Evolutionary conservation across 1,284 basidiomycete genomes (phyloP), one percentile per base, ranked within the genome.

Genomic region (Moniliella sp.): DNA sequence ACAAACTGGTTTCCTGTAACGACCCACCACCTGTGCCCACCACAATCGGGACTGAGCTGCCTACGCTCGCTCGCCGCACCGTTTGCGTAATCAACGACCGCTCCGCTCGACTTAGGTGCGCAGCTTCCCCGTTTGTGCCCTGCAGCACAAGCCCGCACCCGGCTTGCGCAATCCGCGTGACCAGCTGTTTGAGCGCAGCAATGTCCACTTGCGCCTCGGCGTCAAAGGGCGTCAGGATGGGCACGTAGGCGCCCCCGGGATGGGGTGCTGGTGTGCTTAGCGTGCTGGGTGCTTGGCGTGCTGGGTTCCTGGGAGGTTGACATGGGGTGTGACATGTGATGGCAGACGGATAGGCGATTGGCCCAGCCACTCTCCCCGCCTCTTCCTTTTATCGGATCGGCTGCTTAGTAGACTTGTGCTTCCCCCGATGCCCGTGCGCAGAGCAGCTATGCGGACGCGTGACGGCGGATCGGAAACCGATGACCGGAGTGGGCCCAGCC

Each of bases 1-100:
- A 65, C 39, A 73, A 66, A 26, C 83, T 66, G 14, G 79, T 80
- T 50, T 78, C 78, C 33, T 77, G 70, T 11, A 79, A 80, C 57
- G 76, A 78, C 25, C 73, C 77, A n/a, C 18, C 70, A 18, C 82
- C 81, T 2, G 79, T 78, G 19, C 82, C 82, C 36, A 73, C 75
- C 45, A 84, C 74, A 37, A 82, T 66, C 14, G 81, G 79, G 8
- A 74, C 62, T 26, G 69, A 53, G 4, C 46, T 41, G 19, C 78
- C 63, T 1, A 73, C 75, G 11, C 70, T 73, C 38, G 68, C 66
- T n/a, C n/a, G n/a, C 25, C 82, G 70, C n/a, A 74, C 73, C 1
- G 72, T 65, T 40, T 67, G 68, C 56, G 84, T 75, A 42, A 86
- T 65, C 5, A 61, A 62, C 29, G 67, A 64, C 25, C 82, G 73